Evolutionary conservation across 1,284 basidiomycete genomes (phyloP), one percentile per base, ranked within the genome.

Genomic region (Microbotryum silenes-acaulis): DNA sequence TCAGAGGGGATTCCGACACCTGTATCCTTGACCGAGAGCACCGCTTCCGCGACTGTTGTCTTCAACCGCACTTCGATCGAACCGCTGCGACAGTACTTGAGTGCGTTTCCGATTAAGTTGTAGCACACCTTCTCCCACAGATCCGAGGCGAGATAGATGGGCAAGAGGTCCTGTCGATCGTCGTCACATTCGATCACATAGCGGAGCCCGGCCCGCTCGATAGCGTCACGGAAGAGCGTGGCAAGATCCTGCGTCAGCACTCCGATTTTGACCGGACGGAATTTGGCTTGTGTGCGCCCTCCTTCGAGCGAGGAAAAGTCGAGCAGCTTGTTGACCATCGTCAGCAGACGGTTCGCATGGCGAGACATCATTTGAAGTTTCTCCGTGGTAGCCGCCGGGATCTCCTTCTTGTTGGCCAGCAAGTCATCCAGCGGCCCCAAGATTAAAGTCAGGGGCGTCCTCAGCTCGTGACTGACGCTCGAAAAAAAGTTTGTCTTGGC

Each of bases 81-180:
- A 21, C 71, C 71, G 2, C 50, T 5, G 7, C 59, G 54, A 1
- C 59, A 62, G 62, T 71, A 71, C 54, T 72, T 73, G 65, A 71
- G 63, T 1, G 70, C 75, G 62, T 78, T 78, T 4, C 74, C 73
- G 53, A 77, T 68, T 2, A 78, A 66, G 55, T 76, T 77, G 71
- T 74, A 77, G n/a, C 64, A 49, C 60, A 78, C 73, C 66, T 78
- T 79, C 59, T 79, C 78, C 75, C 76, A 78, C 37, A 78, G 72
- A 29, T 78, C 77, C 0, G 71, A 65, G 16, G 62, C 64, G 12
- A 78, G 72, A 61, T 73, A 79, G 9, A 74, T 72, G 20, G 73
- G 69, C 37, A 60, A 53, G 9, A 69, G 54, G 25, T 74, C 70
- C 1, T 62, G 48, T 12, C 71, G 64, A 42, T 67, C 65, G 3